Percentiles rank a stretch among this genome's conserved stretches.
phyloP scores from a whole-genome alignment of 129 eudicot species.

The Flaveria linearis region DNA sequence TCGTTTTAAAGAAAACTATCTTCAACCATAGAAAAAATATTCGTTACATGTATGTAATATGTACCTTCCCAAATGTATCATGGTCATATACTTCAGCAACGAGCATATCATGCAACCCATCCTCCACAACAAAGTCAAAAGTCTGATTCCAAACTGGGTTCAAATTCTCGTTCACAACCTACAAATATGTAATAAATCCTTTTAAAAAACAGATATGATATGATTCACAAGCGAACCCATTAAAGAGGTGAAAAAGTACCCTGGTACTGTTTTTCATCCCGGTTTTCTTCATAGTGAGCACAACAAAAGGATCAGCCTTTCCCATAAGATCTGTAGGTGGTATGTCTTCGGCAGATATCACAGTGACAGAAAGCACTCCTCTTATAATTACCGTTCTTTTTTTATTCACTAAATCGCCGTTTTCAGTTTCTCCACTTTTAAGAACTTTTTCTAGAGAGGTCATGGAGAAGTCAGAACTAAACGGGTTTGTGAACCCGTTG shows the following conservation, averaged over 20 bases:
- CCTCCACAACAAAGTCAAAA: constrained; percentile 95
- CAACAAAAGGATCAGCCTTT: constrained; percentile 86
- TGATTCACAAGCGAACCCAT: neutral
- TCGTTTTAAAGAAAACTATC: neutral
- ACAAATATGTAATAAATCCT: constrained; percentile 8
- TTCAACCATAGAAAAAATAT: neutral
- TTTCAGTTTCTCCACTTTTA: constrained; percentile 54
- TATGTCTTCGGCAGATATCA: constrained; percentile 87
- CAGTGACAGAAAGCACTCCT: constrained; percentile 88
- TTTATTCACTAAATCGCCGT: constrained; percentile 47
- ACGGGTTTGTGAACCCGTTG: constrained; percentile 77
- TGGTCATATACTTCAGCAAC: constrained; percentile 84
- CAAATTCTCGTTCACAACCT: constrained; percentile 90
- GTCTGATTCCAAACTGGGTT: constrained; percentile 98
- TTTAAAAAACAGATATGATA: neutral
- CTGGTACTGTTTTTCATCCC: constrained; percentile 73
- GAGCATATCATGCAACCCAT: constrained; percentile 95
- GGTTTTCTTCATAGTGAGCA: constrained; percentile 79
- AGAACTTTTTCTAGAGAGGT: constrained; percentile 84
- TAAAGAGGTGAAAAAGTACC: constrained; percentile 47
- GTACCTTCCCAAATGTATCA: constrained; percentile 96
- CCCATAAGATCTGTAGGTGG: constrained; percentile 82
- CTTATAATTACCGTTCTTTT: constrained; percentile 61
- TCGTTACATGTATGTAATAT: neutral
- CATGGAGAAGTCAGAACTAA: constrained; percentile 58